These are phyloP conservation scores for Phialophora chinensis DNA, from an alignment of 2,329 filamentous ascomycete species.

Conservation along the genomic window DNA sequence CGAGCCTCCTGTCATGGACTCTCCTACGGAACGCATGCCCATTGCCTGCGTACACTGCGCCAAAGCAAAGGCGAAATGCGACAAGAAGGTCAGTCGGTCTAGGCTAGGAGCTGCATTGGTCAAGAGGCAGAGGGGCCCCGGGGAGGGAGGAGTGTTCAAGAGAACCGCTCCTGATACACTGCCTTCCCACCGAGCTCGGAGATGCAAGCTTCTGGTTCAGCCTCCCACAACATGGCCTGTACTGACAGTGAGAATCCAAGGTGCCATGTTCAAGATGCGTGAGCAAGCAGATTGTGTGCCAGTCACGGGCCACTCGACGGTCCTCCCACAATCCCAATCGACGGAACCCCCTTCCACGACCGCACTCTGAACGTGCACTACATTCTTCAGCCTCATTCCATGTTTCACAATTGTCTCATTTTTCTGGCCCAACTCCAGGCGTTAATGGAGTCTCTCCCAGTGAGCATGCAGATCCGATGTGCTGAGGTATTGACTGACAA, in stretches of 20 bases:
- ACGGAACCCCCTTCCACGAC: constrained; percentile 34
- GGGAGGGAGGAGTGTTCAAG: neutral
- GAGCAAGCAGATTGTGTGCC: constrained; percentile 40
- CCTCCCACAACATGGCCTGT: neutral
- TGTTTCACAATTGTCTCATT: constrained; percentile 37
- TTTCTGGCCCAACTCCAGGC: constrained; percentile 31
- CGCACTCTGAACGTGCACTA: constrained; percentile 37
- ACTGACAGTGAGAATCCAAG: constrained; percentile 31
- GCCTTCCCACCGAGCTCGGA: neutral
- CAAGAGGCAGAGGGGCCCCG: neutral
- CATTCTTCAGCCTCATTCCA: constrained; percentile 38
- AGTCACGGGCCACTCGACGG: constrained; percentile 39
- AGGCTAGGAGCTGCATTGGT: neutral
- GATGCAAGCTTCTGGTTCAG: neutral
- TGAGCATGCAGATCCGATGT: constrained; percentile 19
- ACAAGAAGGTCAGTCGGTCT: constrained; percentile 41
- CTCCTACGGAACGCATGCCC: constrained; percentile 39
- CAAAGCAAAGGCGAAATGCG: constrained; percentile 42
- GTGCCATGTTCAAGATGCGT: constrained; percentile 42
- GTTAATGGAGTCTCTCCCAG: constrained; percentile 34
- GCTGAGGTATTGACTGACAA: constrained; percentile 11
- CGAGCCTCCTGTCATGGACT: constrained; percentile 31
- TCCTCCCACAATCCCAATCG: constrained; percentile 40
- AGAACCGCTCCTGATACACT: neutral
- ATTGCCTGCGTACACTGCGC: constrained; percentile 41